A percentile compares a stretch with the other conserved stretches of the same genome.
These are phyloP conservation scores for Eucalyptus decipiens DNA, from an alignment of 345 rosid species.

Conservation along the genomic window DNA sequence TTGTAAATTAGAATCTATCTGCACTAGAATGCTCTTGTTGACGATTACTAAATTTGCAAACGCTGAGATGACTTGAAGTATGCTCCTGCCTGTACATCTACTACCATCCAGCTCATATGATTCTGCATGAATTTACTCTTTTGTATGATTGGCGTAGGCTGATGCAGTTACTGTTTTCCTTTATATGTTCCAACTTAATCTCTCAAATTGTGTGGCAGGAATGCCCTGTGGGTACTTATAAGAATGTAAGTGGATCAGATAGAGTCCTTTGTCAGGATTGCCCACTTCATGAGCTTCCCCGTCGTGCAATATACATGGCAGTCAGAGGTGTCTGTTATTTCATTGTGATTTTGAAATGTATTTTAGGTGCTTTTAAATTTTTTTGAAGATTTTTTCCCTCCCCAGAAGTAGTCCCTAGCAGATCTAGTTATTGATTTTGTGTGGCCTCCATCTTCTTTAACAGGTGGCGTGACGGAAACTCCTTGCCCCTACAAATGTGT, in stretches of 20 bases:
- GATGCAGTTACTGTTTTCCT: background rate
- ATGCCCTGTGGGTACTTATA: constrained; percentile 89
- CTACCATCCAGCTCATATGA: background rate
- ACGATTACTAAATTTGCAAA: background rate
- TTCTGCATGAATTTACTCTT: background rate
- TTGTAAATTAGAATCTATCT: background rate
- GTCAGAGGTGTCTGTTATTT: constrained; percentile 47
- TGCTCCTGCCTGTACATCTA: background rate
- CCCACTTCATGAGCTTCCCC: constrained; percentile 60
- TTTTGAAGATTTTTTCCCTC: background rate
- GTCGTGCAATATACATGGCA: constrained; percentile 46
- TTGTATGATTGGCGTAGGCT: background rate
- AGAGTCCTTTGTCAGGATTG: constrained; percentile 52
- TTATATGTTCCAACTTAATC: background rate
- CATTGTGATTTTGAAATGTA: background rate
- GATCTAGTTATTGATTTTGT: background rate
- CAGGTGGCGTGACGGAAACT: constrained; percentile 80
- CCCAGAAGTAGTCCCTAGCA: background rate
- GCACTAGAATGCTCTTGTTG: background rate
- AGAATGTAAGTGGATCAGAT: constrained; percentile 76
- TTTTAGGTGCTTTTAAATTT: background rate
- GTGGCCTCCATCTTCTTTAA: background rate
- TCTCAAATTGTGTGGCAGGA: constrained; percentile 36
- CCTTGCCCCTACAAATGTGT: constrained; percentile 85
- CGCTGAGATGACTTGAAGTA: background rate